These are phyloP conservation scores for Lachnellula subtilissima DNA, from an alignment of 2,329 filamentous ascomycete genomes.

Conservation along the genomic window DNA sequence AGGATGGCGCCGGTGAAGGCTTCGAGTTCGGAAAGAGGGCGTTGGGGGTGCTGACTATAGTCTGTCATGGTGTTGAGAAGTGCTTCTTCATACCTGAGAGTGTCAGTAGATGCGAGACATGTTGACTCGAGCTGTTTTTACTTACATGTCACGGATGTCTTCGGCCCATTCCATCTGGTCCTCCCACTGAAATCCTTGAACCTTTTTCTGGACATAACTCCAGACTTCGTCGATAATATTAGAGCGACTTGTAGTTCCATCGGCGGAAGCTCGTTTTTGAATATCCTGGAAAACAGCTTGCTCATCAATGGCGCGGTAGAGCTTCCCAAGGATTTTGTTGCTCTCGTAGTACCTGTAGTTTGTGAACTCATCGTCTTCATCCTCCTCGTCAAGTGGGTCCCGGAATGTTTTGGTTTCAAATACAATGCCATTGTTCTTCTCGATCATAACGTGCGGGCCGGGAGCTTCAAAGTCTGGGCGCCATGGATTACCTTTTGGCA, in stretches of 20 bases:
- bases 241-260: slow-evolving; percentile 7
- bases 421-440: slow-evolving; percentile 31
- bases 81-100: slow-evolving; percentile 46
- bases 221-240: slow-evolving; percentile 33
- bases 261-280: slow-evolving; percentile 10
- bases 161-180: slow-evolving; percentile 35
- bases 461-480: slow-evolving; percentile 52
- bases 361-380: slow-evolving; percentile 45
- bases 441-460: slow-evolving; percentile 39
- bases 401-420: slow-evolving; percentile 10
- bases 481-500: slow-evolving; percentile 24
- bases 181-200: slow-evolving; percentile 33
- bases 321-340: slow-evolving; percentile 60
- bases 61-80: slow-evolving; percentile 44
- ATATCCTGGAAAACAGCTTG: slow-evolving; percentile 48
- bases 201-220: slow-evolving; percentile 35
- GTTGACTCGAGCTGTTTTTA: background rate
- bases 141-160: slow-evolving; percentile 44
- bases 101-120: background rate
- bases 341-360: slow-evolving; percentile 60
- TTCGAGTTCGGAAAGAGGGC: slow-evolving; percentile 45
- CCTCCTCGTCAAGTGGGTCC: slow-evolving; percentile 33
- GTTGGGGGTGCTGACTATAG: slow-evolving; percentile 34
- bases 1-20: slow-evolving; percentile 55
- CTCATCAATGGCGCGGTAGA: slow-evolving; percentile 73